These are phyloP conservation scores for Phytophthora sp. DNA, from an alignment of 352 stramenopile species.

Conservation along the genomic window DNA sequence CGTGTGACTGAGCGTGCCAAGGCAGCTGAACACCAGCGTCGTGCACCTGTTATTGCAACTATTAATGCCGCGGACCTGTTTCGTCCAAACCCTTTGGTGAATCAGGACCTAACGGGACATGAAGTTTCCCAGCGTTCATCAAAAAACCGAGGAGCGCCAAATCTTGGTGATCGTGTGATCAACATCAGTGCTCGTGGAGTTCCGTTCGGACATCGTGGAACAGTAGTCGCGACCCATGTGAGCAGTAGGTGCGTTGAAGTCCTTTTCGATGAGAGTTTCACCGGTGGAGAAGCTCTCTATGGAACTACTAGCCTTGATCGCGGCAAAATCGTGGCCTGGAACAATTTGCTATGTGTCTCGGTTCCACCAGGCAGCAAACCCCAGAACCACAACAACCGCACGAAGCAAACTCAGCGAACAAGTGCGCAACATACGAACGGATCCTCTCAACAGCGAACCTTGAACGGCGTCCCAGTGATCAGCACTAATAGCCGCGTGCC, in stretches of 20 bases:
- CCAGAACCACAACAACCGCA: conserved; percentile 13
- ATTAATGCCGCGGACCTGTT: conserved; percentile 68
- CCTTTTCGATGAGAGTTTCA: conserved; percentile 97
- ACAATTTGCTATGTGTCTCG: conserved; percentile 80
- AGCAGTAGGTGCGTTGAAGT: conserved; percentile 98
- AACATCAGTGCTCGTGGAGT: conserved; percentile 96
- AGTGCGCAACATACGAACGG: conserved; percentile 14
- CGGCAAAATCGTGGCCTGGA: conserved; percentile 96
- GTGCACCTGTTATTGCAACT: conserved; percentile 46
- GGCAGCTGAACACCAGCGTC: conserved; percentile 36
- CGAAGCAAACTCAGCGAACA: conserved; percentile 19
- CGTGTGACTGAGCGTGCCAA: conserved; percentile 71
- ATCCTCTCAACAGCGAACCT: conserved; percentile 13
- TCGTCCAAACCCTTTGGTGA: conserved; percentile 74
- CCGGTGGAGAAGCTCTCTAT: conserved; percentile 95
- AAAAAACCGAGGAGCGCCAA: conserved; percentile 75
- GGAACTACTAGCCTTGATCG: conserved; percentile 95
- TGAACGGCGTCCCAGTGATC: conserved; percentile 16
- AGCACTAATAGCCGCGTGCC: conserved; percentile 27
- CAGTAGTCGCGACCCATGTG: conserved; percentile 97
- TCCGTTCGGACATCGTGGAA: conserved; percentile 97
- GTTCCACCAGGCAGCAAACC: conserved; percentile 43
- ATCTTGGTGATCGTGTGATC: conserved; percentile 97
- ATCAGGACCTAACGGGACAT: conserved; percentile 80
- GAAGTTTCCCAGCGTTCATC: conserved; percentile 65